Base-by-base conservation (phyloP, 805 yeast genomes). In the Nakazawaea ambrosiae region DNA sequence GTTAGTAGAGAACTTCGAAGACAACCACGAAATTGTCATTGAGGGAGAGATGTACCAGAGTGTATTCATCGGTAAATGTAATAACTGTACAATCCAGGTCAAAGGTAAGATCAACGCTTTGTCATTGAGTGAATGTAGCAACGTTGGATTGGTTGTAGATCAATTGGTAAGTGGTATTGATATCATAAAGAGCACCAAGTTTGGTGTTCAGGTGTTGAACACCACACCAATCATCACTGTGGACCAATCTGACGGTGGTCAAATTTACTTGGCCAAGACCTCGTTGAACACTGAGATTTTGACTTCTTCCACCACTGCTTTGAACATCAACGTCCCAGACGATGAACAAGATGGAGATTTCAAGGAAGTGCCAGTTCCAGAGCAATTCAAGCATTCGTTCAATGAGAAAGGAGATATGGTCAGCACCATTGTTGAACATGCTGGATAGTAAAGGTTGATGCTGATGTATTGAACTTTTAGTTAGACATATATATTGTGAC, bases 31-130 rank as follows among this genome's bases (percentile, higher is more conserved):
- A 40, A 75, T 84, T 48, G 65, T 66, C 17, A 67, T 92, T 40
- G 88, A 86, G 18, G 94, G 82, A 23, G 83, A 80, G 47, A 80
- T 79, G 73, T 80, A 81, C 46, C 97, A 92, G 57, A 83, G 95
- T 26, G 79, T 92, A 12, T 88, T 85, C 56, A 82, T 92, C 49
- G 94, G 94, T 37, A 80, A 81, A 51, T 85, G 96, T 64, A 55
- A 55, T 29, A 79, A 80, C 41, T 67, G 75, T 31, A 79, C 95
- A 10, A 61, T 92, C 43, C 92, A 85, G 57, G 67, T 92, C 52
- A 79, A 77, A 57, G 98, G 97, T 42, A 92, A 92, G 57, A 89
- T 86, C 35, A 89, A 87, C 51, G 92, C 96, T 1, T 74, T 92
- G 39, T 75, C 96, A 2, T 53, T 92, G 45, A 80, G 81, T 44